Evolutionary conservation across 495 filamentous ascomycete species (phyloP), one percentile per base, ranked within the genome.

Genomic region (Cercophora samala): DNA sequence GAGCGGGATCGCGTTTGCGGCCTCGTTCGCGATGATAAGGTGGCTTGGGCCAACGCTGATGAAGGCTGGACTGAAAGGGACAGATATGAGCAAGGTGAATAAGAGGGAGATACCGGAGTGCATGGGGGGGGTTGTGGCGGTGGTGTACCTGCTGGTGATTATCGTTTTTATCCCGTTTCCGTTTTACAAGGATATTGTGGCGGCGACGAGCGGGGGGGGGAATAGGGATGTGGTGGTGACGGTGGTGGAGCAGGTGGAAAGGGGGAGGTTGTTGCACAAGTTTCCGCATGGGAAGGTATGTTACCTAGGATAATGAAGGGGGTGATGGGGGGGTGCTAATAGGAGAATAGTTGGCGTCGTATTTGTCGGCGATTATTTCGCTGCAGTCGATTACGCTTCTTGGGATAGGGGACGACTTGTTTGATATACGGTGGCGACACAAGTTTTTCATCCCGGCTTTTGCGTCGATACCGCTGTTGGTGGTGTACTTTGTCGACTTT

Each of bases 341-440:
- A n/a, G 6, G 18, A 11, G 37, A 46, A 18, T 42, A 97, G 93
- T 87, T 99, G 53, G 93, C 94, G 51, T 95, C 93, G 26, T 99
- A 97, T 76, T 87, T 97, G 42, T 98, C 95, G 15, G 94, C 93
- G 51, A 87, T 97, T 65, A 87, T 97, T 65, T 96, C 93, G 5
- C 85, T 99, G 29, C 92, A 97, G 79, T 90, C 86, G 25, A 90
- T 97, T 64, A 88, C 91, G 29, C 88, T 97, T 53, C 90, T 99
- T 53, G 95, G 95, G 42, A 90, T 98, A 65, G 91, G 91, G 23
- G 95, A 99, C 77, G 95, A 99, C 77, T 85, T 97, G 17, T 96
- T 99, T 79, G 95, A 99, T 77, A 96, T 99, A 71, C 88, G 96
- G 72, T 99, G 95, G 95, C 89, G 95, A 61, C 96, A 99, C 82